A percentile compares a stretch with the other conserved stretches of the same genome.
phyloP scores from a whole-genome alignment of 306 rosid genomes.

The Oxytropis ochrocephala region DNA sequence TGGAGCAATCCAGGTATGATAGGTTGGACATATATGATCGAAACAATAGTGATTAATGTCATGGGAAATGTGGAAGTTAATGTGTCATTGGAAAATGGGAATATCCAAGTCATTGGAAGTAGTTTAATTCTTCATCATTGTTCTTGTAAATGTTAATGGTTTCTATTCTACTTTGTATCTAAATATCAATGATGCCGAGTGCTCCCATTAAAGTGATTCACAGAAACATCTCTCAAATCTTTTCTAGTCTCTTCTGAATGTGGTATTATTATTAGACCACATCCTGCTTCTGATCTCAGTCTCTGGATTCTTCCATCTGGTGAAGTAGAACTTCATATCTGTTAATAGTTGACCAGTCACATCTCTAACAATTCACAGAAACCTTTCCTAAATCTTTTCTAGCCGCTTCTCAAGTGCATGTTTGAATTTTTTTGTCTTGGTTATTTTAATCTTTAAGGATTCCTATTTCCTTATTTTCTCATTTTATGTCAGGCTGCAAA shows the following conservation, averaged over 20 bases:
- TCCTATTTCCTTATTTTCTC: background rate
- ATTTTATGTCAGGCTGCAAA: constrained; percentile 71
- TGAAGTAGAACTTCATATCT: too few species aligned
- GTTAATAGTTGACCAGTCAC: too few species aligned
- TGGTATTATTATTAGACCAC: background rate
- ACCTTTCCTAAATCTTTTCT: background rate
- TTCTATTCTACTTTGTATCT: background rate
- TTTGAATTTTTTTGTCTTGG: background rate
- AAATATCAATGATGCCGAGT: background rate
- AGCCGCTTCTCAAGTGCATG: background rate
- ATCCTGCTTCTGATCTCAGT: too few species aligned
- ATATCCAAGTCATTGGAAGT: background rate
- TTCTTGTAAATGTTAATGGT: background rate
- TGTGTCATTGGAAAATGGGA: background rate
- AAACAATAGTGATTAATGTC: background rate
- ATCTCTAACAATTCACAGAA: background rate
- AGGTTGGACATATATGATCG: background rate
- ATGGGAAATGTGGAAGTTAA: background rate
- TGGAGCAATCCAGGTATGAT: constrained; percentile 82
- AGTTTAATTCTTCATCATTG: background rate
- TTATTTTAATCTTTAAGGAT: background rate
- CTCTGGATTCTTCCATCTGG: too few species aligned
- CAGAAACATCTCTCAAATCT: background rate
- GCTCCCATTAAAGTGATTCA: background rate
- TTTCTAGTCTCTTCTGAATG: background rate